Evolutionary conservation across 768 basidiomycete species (phyloP), one percentile per base, ranked within the genome.

Genomic region (Podaxis sp.): DNA sequence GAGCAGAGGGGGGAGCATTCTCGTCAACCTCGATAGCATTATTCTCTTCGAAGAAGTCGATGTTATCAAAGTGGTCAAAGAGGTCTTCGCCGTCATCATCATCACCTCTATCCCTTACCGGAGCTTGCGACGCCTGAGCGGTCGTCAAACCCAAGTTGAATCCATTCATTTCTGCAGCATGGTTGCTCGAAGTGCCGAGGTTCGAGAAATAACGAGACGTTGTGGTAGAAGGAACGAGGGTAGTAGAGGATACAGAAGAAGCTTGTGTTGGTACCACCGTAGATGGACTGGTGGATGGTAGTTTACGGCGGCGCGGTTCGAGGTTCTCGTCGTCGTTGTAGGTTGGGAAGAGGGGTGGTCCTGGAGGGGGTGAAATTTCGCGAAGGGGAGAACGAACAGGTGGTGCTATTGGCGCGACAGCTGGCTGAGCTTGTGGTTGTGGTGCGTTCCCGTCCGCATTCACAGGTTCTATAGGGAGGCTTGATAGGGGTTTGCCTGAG

Each of bases 261-360:
- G 36, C 30, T 33, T 59, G 55, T 7, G 50, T 44, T 4, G 40
- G 64, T 53, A 46, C 58, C 48, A 20, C 55, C 26, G 57, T 60
- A 12, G 57, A 44, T 13, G 13, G 4, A 28, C 37, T 64, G 22
- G 62, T 59, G 33, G 58, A 68, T 15, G 79, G 78, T 12, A 80
- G 56, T 30, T 73, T 72, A 4, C 79, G 75, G 20, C 78, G 73
- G 8, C 75, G 75, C 13, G 74, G 73, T 57, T 77, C 76, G 63
- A 79, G 74, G 53, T 78, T 73, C 50, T 72, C 70, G 61, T 81
- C 80, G 48, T 81, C 77, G 22, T 77, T 72, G 26, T 72, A 70
- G 30, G 64, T 63, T 15, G 60, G 56, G 20, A 67, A 62, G 8
- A 64, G 53, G 8, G 72, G 63, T 22, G 74, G 69, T 1, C 72